Conservation (phyloP, 1,139 yeast species). For the Debaryomyces psychrophilus region DNA sequence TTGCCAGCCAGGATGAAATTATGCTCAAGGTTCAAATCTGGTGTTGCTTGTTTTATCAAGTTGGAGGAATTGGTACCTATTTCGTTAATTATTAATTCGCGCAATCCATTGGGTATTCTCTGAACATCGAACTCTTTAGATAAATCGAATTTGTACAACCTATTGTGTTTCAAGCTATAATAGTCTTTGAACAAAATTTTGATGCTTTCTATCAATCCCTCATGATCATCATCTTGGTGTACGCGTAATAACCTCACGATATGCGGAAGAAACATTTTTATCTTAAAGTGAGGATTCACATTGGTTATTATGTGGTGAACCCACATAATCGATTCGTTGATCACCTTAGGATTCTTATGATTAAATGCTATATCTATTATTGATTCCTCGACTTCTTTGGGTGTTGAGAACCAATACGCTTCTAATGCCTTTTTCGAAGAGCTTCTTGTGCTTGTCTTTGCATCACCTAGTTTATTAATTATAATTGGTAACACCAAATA, state of each 20-base stretch:
- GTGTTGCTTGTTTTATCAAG: not conserved
- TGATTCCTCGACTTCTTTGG: slow-evolving; percentile 54
- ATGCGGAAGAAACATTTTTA: slow-evolving; percentile 31
- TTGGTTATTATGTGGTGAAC: slow-evolving; percentile 33
- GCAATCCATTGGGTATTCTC: slow-evolving; percentile 33
- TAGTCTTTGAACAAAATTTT: slow-evolving; percentile 29
- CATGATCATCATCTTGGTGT: slow-evolving; percentile 12
- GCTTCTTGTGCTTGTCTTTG: slow-evolving; percentile 42
- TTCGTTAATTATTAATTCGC: slow-evolving; percentile 32
- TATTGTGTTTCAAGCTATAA: slow-evolving; percentile 33
- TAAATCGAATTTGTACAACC: slow-evolving; percentile 46
- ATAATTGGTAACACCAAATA: slow-evolving; percentile 59
- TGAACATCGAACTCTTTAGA: slow-evolving; percentile 48
- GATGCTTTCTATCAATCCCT: slow-evolving; percentile 22
- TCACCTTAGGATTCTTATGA: slow-evolving; percentile 41
- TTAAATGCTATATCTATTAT: slow-evolving; percentile 56
- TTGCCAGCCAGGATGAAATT: slow-evolving; percentile 13
- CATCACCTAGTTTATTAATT: slow-evolving; percentile 55
- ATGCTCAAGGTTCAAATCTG: not conserved
- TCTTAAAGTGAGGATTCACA: slow-evolving; percentile 37
- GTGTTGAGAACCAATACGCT: slow-evolving; percentile 69
- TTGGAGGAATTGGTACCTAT: slow-evolving; percentile 23
- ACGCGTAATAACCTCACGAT: slow-evolving; percentile 23
- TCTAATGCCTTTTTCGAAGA: slow-evolving; percentile 62
- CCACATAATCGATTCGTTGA: slow-evolving; percentile 46